These are phyloP conservation scores for Neurospora crassa DNA, from an alignment of 2,329 filamentous ascomycete species.

Conservation along the genomic window DNA sequence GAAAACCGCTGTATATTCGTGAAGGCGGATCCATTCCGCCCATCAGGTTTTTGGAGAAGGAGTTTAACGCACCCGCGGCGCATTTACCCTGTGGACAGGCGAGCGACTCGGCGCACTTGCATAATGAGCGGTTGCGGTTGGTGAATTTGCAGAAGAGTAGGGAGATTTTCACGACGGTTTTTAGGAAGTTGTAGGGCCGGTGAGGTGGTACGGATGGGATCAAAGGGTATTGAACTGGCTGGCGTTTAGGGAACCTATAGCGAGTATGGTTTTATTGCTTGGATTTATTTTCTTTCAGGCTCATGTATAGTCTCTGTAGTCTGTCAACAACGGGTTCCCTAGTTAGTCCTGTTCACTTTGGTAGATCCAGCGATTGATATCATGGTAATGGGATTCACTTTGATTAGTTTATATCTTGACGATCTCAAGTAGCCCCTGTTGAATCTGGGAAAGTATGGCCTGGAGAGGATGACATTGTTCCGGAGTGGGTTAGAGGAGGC, in stretches of 20 bases:
- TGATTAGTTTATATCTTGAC: neutral
- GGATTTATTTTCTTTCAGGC: neutral
- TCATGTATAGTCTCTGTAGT: neutral
- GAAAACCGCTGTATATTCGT: slow-evolving; percentile 79
- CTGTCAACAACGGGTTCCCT: neutral
- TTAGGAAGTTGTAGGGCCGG: slow-evolving; percentile 48
- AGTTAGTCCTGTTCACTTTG: neutral
- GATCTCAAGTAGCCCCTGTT: neutral
- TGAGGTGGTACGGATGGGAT: neutral
- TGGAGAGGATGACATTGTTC: neutral
- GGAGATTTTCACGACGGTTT: slow-evolving; percentile 84
- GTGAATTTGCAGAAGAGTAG: slow-evolving; percentile 84
- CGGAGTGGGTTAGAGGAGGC: too few species aligned
- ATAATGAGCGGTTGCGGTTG: slow-evolving; percentile 86
- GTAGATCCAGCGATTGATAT: neutral
- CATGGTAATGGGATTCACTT: neutral
- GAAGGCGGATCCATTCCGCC: slow-evolving; percentile 94
- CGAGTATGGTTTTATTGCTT: neutral
- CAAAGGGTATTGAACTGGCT: neutral
- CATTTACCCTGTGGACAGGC: slow-evolving; percentile 92
- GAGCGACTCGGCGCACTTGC: slow-evolving; percentile 86
- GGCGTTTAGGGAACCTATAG: neutral
- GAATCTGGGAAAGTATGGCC: neutral
- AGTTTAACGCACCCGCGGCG: slow-evolving; percentile 82
- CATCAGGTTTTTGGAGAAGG: slow-evolving; percentile 89